These are phyloP conservation scores for Trypanosoma grayi DNA, from an alignment of 208 protist genomes.

Conservation along the genomic window DNA sequence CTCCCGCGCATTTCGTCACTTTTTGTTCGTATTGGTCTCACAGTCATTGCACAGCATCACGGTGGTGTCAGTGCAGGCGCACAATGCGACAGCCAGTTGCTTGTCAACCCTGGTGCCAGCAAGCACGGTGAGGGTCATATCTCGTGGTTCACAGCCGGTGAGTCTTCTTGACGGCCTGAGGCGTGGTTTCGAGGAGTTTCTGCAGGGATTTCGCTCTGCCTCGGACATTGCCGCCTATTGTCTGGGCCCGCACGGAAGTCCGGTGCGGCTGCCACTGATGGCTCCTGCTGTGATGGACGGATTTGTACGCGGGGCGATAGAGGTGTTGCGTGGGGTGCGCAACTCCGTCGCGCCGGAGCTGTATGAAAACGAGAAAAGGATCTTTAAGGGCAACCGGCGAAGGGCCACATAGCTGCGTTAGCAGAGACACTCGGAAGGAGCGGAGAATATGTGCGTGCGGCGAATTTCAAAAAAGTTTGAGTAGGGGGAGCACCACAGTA, in stretches of 20 bases:
- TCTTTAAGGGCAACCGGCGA: slow-evolving; percentile 24
- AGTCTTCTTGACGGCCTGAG: slow-evolving; percentile 13
- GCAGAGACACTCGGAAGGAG: background rate
- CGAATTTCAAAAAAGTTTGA: no score
- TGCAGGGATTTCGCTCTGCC: slow-evolving; percentile 17
- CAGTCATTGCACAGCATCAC: slow-evolving; percentile 18
- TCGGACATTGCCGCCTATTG: slow-evolving; percentile 21
- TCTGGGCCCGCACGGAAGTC: slow-evolving; percentile 16
- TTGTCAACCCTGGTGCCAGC: slow-evolving; percentile 3
- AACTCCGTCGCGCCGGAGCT: slow-evolving; percentile 21
- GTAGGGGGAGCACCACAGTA: no score
- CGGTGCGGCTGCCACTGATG: slow-evolving; percentile 14
- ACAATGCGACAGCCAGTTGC: slow-evolving; percentile 11
- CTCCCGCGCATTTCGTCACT: slow-evolving; percentile 16
- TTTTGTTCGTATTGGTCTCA: slow-evolving; percentile 13
- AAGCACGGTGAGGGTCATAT: background rate
- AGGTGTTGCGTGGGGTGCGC: slow-evolving; percentile 21
- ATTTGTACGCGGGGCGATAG: slow-evolving; percentile 16
- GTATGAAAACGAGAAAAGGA: slow-evolving; percentile 15
- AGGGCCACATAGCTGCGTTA: no score
- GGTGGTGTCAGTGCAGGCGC: background rate
- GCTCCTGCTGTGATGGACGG: slow-evolving; percentile 22
- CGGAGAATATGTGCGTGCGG: no score
- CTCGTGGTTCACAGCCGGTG: slow-evolving; percentile 26
- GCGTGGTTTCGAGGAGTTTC: slow-evolving; percentile 14